Conservation (phyloP, 2,329 filamentous ascomycete species). For the Colletotrichum sp. region DNA sequence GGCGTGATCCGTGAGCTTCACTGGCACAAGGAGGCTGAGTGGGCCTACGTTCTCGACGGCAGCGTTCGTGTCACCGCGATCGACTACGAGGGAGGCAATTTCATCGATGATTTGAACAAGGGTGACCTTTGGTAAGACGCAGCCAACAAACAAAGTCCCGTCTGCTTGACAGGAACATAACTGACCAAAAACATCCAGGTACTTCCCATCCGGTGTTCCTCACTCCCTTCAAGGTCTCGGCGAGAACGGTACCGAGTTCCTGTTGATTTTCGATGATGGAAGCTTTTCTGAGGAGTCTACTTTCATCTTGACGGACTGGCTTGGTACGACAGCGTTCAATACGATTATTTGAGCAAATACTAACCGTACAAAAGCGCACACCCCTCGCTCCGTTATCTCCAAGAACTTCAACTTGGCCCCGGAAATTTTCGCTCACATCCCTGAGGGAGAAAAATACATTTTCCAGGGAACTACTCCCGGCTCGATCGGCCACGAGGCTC, state of each 20-base stretch:
- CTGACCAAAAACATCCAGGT: constrained; percentile 35
- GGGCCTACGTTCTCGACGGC: constrained; percentile 77
- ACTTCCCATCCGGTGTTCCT: constrained; percentile 78
- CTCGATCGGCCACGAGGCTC: constrained; percentile 68
- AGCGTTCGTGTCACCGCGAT: constrained; percentile 74
- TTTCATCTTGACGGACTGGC: constrained; percentile 76
- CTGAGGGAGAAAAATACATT: constrained; percentile 74
- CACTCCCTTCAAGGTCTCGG: constrained; percentile 65
- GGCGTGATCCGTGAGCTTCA: constrained; percentile 79
- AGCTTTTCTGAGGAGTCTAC: constrained; percentile 67
- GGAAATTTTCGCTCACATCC: constrained; percentile 72
- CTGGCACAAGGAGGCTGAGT: constrained; percentile 83
- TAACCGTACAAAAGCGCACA: constrained; percentile 56
- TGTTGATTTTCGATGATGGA: constrained; percentile 54
- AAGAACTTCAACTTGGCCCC: constrained; percentile 79
- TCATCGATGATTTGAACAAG: constrained; percentile 77
- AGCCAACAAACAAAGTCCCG: not conserved
- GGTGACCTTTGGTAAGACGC: constrained; percentile 66
- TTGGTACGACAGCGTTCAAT: constrained; percentile 48
- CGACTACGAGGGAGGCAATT: constrained; percentile 76
- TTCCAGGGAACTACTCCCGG: constrained; percentile 72
- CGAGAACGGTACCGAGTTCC: constrained; percentile 33
- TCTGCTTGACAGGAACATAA: not conserved
- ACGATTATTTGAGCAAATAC: not conserved
- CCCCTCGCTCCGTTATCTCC: constrained; percentile 71